A percentile compares a stretch with the other conserved stretches of the same genome.
phyloP scores from a whole-genome alignment of 768 basidiomycete species.

The Tubosaeta sp. region DNA sequence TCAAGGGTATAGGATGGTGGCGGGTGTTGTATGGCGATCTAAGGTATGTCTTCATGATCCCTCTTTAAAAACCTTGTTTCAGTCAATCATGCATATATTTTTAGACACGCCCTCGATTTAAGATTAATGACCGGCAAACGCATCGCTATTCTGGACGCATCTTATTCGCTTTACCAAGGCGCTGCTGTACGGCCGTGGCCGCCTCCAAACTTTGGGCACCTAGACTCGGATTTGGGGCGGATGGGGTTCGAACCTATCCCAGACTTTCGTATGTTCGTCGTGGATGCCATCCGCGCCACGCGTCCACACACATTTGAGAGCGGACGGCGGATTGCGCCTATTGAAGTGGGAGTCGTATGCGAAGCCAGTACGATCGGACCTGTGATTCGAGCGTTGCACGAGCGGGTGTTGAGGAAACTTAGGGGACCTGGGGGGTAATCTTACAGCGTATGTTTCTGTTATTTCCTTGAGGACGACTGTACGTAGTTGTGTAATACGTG shows the following conservation, averaged over 20 bases:
- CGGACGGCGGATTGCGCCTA: conserved; percentile 42
- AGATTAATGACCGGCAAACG: conserved; percentile 65
- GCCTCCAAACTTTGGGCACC: background rate
- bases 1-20: conserved; percentile 82
- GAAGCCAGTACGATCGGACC: conserved; percentile 42
- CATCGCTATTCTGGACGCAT: conserved; percentile 71
- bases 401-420: conserved; percentile 37
- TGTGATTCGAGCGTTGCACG: conserved; percentile 48
- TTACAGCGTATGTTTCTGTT: background rate
- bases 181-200: background rate
- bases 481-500: no score
- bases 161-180: conserved; percentile 49
- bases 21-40: conserved; percentile 66
- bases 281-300: conserved; percentile 42
- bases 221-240: conserved; percentile 1
- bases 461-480: background rate
- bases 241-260: conserved; percentile 58
- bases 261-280: conserved; percentile 47
- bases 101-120: conserved; percentile 75
- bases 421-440: conserved; percentile 15
- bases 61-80: no score
- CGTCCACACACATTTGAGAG: conserved; percentile 8
- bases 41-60: conserved; percentile 29
- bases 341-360: conserved; percentile 65
- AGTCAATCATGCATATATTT: background rate